Conservation (phyloP, 2,329 filamentous ascomycete species). For the Fusarium nisikadoi region DNA sequence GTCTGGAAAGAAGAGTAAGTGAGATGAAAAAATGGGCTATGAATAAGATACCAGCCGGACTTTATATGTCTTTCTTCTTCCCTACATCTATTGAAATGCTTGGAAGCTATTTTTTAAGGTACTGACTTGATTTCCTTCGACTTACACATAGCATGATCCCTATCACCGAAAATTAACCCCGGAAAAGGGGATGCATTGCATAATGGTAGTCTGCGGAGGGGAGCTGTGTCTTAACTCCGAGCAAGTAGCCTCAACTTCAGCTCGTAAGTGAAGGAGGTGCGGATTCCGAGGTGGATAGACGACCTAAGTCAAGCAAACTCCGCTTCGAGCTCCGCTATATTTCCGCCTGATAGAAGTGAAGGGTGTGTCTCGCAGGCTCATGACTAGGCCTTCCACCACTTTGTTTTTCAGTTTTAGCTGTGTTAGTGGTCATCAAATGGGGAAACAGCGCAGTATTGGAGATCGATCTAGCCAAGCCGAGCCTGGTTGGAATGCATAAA, state of each 20-base stretch:
- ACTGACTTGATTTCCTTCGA: rapidly evolving
- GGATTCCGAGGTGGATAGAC: background rate
- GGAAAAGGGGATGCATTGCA: rapidly evolving
- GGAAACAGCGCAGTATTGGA: too few relatives aligned
- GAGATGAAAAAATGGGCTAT: rapidly evolving
- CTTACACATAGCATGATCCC: background rate
- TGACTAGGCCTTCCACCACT: background rate
- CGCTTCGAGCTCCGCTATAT: background rate
- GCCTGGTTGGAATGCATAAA: too few relatives aligned
- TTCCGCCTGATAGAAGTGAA: background rate
- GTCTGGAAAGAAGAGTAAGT: background rate
- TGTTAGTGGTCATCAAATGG: too few relatives aligned
- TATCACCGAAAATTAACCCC: background rate
- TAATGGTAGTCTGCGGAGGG: too few relatives aligned
- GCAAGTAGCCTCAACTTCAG: background rate
- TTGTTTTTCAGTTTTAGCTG: too few relatives aligned
- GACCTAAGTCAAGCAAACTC: too few relatives aligned
- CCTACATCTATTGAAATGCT: background rate
- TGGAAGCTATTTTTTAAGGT: rapidly evolving
- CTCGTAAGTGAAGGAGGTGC: background rate
- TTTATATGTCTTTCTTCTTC: background rate
- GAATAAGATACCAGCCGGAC: rapidly evolving
- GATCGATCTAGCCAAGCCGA: too few relatives aligned
- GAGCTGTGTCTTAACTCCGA: background rate
- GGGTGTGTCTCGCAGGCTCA: too few relatives aligned